phyloP scores from a whole-genome alignment of 495 filamentous ascomycete species.

The Hypoxylon rickii region DNA sequence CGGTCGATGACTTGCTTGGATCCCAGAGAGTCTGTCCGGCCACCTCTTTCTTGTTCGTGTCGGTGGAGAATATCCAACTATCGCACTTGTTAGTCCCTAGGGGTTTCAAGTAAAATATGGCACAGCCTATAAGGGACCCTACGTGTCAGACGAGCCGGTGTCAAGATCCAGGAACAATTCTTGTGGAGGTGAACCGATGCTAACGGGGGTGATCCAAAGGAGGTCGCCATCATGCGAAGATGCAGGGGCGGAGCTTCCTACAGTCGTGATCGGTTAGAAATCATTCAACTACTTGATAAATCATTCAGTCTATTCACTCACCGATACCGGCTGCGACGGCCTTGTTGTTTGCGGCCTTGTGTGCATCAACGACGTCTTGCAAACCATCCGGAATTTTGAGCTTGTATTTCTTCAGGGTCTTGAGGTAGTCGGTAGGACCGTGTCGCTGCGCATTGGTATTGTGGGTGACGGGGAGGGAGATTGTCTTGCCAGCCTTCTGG shows the following conservation, averaged over 20 bases:
- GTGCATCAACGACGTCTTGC: constrained; percentile 34
- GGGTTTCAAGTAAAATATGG: background rate
- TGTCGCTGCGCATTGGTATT: constrained; percentile 32
- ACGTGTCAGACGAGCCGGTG: constrained; percentile 77
- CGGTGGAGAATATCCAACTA: constrained; percentile 65
- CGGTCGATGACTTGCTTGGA: constrained; percentile 64
- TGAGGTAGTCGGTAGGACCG: constrained; percentile 37
- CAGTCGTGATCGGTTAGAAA: constrained; percentile 8
- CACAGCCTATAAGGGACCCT: constrained; percentile 44
- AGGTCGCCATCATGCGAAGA: constrained; percentile 52
- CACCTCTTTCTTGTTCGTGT: constrained; percentile 49
- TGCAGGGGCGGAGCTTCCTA: constrained; percentile 26
- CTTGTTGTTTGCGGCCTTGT: constrained; percentile 25
- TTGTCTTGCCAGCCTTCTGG: constrained; percentile 24
- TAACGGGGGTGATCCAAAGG: constrained; percentile 65
- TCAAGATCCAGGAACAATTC: constrained; percentile 70
- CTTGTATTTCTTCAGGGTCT: constrained; percentile 39
- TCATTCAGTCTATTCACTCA: constrained; percentile 1
- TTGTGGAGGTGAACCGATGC: constrained; percentile 72
- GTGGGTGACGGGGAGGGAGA: constrained; percentile 32
- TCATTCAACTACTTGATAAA: background rate
- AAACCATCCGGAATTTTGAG: constrained; percentile 32
- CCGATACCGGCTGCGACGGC: constrained; percentile 9
- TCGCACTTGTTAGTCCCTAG: constrained; percentile 18
- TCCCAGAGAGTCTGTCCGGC: constrained; percentile 56